These are phyloP conservation scores for Naegleria gruberi DNA, from an alignment of 208 protist species.

Conservation along the genomic window DNA sequence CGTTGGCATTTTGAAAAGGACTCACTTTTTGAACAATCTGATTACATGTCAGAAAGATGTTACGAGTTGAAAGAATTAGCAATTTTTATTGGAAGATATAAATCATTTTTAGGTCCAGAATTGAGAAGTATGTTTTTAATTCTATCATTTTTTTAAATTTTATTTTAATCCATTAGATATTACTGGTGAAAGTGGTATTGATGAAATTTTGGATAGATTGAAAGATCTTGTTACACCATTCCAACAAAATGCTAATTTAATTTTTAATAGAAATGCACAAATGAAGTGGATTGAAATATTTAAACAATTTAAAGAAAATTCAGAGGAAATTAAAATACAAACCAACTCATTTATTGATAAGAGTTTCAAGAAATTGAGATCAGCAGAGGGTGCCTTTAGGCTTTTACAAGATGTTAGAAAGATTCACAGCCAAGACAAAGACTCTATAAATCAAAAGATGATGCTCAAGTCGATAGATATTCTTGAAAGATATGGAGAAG, in stretches of 20 bases:
- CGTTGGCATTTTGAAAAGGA: conserved; percentile 97
- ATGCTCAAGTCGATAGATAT: conserved; percentile 90
- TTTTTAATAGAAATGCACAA: conserved; percentile 81
- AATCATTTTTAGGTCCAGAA: conserved; percentile 87
- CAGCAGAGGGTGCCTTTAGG: conserved; percentile 91
- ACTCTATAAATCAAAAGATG: conserved; percentile 75
- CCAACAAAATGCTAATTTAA: conserved; percentile 86
- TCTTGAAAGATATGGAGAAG: conserved; percentile 81
- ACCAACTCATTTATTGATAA: conserved; percentile 90
- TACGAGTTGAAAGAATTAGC: conserved; percentile 84
- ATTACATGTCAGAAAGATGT: conserved; percentile 93
- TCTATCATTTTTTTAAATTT: conserved; percentile 20
- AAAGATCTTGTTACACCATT: conserved; percentile 85
- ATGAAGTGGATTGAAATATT: conserved; percentile 80
- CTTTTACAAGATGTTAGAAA: conserved; percentile 91
- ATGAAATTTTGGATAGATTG: conserved; percentile 84
- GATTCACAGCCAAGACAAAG: conserved; percentile 62
- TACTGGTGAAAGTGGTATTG: conserved; percentile 89
- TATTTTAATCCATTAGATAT: conserved; percentile 64
- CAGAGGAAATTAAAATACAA: conserved; percentile 79
- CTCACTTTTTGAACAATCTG: conserved; percentile 88
- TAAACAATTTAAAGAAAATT: conserved; percentile 78
- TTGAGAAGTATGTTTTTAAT: conserved; percentile 47
- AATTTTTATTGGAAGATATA: conserved; percentile 87
- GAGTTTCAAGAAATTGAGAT: conserved; percentile 93